Conservation (phyloP, 495 filamentous ascomycete species). For the Opeltia flavorubescens region DNA sequence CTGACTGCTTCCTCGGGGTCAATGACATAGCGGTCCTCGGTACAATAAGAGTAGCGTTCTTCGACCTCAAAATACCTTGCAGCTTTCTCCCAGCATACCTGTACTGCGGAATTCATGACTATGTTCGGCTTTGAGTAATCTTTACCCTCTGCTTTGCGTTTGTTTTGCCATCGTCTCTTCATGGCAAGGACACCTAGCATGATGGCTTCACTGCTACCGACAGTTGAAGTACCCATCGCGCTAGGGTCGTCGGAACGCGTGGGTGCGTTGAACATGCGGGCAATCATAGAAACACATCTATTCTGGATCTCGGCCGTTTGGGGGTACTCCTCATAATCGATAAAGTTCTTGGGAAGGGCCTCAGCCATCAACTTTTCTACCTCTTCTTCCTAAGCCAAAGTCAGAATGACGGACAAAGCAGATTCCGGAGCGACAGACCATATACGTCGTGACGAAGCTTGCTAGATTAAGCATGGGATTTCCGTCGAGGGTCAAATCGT, state of each 20-base stretch:
- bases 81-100: slow-evolving; percentile 95
- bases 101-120: slow-evolving; percentile 82
- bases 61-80: slow-evolving; percentile 90
- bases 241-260: slow-evolving; percentile 28
- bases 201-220: slow-evolving; percentile 80
- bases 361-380: slow-evolving; percentile 85
- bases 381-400: slow-evolving; percentile 54
- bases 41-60: slow-evolving; percentile 80
- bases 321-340: slow-evolving; percentile 86
- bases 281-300: slow-evolving; percentile 87
- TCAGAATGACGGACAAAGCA: neutral
- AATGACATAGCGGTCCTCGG: slow-evolving; percentile 65
- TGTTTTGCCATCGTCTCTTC: slow-evolving; percentile 90
- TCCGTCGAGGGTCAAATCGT: slow-evolving; percentile 80
- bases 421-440: slow-evolving; percentile 34
- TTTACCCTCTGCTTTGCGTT: slow-evolving; percentile 64
- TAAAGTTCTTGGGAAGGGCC: slow-evolving; percentile 82
- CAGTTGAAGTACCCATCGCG: slow-evolving; percentile 71
- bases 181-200: slow-evolving; percentile 67
- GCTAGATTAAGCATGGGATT: slow-evolving; percentile 75
- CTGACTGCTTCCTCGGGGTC: slow-evolving; percentile 71
- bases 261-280: slow-evolving; percentile 69
- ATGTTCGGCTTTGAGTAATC: slow-evolving; percentile 67
- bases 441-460: slow-evolving; percentile 72
- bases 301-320: slow-evolving; percentile 83